Base-by-base conservation (phyloP, 2,329 filamentous ascomycete genomes). In the Neoarthrinium moseri region DNA sequence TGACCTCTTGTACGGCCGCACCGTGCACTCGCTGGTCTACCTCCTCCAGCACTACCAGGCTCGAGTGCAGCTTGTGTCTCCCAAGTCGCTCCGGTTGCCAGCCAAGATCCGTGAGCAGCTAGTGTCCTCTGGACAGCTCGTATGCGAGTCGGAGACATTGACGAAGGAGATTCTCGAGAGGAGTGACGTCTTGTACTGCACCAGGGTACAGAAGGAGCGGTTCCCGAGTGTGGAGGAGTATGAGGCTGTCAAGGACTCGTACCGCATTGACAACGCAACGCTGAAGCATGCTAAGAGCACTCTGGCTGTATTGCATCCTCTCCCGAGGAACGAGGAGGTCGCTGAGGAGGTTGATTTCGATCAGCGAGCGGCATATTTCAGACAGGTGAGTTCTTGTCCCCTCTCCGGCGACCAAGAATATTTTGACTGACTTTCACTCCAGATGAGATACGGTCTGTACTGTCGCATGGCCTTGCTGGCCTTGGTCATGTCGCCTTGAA, bases 401-500 rank as follows among this genome's bases (percentile, higher is more conserved):
- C 42, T 17, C 18, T n/a, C 24, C n/a, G 21, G 30, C 6, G 10
- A 33, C 30, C 21, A 11, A n/a, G n/a, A n/a, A n/a, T n/a, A n/a
- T n/a, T n/a, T n/a, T 39, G 54, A 55, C 75, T 82, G 67, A 84
- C 64, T 39, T 35, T 23, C 53, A 47, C 12, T 37, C 48, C 61
- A 96, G 91, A 96, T 96, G 92, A 84, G 87, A 72, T 96, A 97
- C 72, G 94, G 94, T 59, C 81, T 99, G 60, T 97, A 96, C 78
- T 95, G 89, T 70, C 87, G 94, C 67, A 99, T 99, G 94, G 94
- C 94, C 58, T 73, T 99, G 72, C 78, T 99, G 67, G 94, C 94
- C 56, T 77, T 97, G 68, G 89, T 97, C 68, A 87, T 99, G 87
- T 84, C 73, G 20, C 58, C 55, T 46, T 68, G 45, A 60, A 45